These are phyloP conservation scores for Cenchrus purpureus DNA, from an alignment of 176 grass and related monocot genomes.

Conservation along the genomic window DNA sequence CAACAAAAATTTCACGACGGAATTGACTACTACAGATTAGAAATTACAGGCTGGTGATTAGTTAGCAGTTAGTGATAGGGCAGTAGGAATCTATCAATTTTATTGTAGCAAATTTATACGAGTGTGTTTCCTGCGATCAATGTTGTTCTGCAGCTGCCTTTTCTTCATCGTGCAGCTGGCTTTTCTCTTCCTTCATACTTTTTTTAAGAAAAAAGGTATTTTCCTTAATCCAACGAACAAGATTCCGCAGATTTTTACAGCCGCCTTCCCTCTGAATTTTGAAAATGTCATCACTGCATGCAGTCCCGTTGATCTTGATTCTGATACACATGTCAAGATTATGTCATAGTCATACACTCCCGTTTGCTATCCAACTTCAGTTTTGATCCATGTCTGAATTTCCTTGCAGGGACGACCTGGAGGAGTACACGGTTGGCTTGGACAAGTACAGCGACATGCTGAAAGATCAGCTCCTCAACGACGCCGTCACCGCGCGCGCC, in stretches of 20 bases:
- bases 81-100: no score
- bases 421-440: slow-evolving; percentile 50
- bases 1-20: neutral
- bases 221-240: neutral
- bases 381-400: neutral
- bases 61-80: neutral
- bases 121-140: no score
- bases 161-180: neutral
- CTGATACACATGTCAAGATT: neutral
- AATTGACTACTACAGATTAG: neutral
- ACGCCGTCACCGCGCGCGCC: slow-evolving; percentile 10
- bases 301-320: neutral
- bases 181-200: neutral
- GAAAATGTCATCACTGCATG: neutral
- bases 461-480: slow-evolving; percentile 45
- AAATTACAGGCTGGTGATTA: neutral
- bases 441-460: slow-evolving; percentile 46
- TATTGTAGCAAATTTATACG: no score
- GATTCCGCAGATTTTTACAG: neutral
- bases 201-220: no score
- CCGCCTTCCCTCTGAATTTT: neutral
- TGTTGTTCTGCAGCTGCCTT: no score
- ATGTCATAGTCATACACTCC: neutral
- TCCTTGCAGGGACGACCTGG: slow-evolving; percentile 47
- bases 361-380: neutral